Conservation (phyloP, 495 filamentous ascomycete genomes). For the Barbatosphaeria neglecta region DNA sequence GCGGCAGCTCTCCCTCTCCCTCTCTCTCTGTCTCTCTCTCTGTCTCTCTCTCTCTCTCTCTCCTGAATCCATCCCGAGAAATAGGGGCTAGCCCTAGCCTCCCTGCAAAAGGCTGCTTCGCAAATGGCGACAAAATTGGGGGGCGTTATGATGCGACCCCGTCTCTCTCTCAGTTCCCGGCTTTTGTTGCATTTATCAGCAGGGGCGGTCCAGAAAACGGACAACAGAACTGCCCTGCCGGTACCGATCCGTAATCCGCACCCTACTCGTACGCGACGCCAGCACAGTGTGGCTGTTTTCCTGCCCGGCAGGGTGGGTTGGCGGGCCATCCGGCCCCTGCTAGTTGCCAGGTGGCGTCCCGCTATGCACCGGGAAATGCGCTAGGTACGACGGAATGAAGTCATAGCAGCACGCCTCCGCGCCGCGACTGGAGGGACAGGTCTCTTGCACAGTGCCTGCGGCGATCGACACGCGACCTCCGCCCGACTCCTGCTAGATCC, state of each 20-base stretch:
- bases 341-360: background rate
- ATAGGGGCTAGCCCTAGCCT: background rate
- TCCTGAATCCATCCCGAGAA: background rate
- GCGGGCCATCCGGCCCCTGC: background rate
- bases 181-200: slow-evolving; percentile 1
- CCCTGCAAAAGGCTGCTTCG: background rate
- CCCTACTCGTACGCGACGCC: no score
- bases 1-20: background rate
- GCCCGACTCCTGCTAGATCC: background rate
- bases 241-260: no score
- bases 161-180: background rate
- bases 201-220: no score
- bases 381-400: background rate
- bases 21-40: background rate
- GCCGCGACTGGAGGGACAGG: background rate
- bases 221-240: no score
- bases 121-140: background rate
- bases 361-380: background rate
- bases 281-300: background rate
- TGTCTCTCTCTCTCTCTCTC: background rate
- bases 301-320: background rate
- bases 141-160: background rate
- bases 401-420: background rate
- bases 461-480: slow-evolving; percentile 1
- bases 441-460: background rate